Percentiles rank a stretch among this genome's conserved stretches.
phyloP scores from a whole-genome alignment of 768 basidiomycete genomes.

The Candolleomyces eurysporus region DNA sequence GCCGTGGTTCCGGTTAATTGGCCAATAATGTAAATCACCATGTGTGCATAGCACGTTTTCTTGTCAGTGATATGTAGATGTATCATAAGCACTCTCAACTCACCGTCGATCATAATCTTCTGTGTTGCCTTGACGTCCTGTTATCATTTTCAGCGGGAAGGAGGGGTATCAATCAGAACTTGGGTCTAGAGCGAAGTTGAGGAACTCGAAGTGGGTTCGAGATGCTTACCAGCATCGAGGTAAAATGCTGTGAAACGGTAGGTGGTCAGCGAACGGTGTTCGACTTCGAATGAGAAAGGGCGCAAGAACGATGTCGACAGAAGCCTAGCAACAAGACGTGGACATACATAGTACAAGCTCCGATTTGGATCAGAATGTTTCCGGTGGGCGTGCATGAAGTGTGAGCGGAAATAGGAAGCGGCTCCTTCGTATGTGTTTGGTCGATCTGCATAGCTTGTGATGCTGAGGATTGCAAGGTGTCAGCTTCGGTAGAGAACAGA shows the following conservation, averaged over 20 bases:
- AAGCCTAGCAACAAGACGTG: background rate
- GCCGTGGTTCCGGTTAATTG: too few species aligned
- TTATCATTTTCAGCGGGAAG: background rate
- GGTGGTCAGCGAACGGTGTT: background rate
- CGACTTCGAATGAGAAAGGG: background rate
- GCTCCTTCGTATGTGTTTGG: conserved; percentile 70
- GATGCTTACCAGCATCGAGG: conserved; percentile 58
- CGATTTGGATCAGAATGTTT: conserved; percentile 60
- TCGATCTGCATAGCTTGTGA: conserved; percentile 74
- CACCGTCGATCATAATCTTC: conserved; percentile 61
- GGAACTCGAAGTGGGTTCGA: background rate
- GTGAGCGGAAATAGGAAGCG: conserved; percentile 80
- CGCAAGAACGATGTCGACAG: background rate
- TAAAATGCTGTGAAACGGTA: conserved; percentile 51
- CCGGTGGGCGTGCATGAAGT: conserved; percentile 74
- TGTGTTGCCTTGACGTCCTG: conserved; percentile 70
- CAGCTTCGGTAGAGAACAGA: background rate
- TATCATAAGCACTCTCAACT: conserved; percentile 14
- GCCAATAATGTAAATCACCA: too few species aligned
- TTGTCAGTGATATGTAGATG: too few species aligned
- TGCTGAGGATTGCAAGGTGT: conserved; percentile 36
- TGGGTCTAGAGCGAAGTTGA: background rate
- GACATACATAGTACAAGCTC: conserved; percentile 62
- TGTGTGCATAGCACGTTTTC: too few species aligned
- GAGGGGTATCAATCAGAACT: background rate